phyloP scores from a whole-genome alignment of 768 basidiomycete species.

The Lactarius sp. region DNA sequence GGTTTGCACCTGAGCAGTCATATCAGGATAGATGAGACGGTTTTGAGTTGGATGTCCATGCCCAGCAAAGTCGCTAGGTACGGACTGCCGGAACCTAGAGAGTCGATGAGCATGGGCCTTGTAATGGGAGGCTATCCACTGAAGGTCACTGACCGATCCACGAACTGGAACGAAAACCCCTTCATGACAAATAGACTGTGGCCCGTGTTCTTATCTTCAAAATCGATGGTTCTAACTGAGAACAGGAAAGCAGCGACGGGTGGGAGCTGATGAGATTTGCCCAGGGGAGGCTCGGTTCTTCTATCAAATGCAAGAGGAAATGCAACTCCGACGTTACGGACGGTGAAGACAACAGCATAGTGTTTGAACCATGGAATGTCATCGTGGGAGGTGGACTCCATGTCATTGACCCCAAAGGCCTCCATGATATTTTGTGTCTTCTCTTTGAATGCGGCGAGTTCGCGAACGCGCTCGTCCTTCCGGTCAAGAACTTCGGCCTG shows the following conservation, averaged over 20 bases:
- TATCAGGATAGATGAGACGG: slow-evolving; percentile 71
- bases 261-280: slow-evolving; percentile 37
- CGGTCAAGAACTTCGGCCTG: slow-evolving; percentile 72
- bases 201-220: slow-evolving; percentile 69
- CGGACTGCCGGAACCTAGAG: slow-evolving; percentile 71
- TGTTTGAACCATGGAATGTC: slow-evolving; percentile 50
- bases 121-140: background rate
- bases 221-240: slow-evolving; percentile 70
- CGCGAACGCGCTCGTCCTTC: slow-evolving; percentile 67
- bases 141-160: slow-evolving; percentile 50
- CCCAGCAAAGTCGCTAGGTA: slow-evolving; percentile 63
- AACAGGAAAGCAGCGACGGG: slow-evolving; percentile 80
- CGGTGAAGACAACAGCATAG: slow-evolving; percentile 49
- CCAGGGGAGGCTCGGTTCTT: slow-evolving; percentile 47
- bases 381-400: slow-evolving; percentile 34
- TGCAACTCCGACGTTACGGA: slow-evolving; percentile 78
- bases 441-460: slow-evolving; percentile 79
- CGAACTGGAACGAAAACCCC: slow-evolving; percentile 80
- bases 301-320: slow-evolving; percentile 73
- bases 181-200: slow-evolving; percentile 71
- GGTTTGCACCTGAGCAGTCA: slow-evolving; percentile 69
- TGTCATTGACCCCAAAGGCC: slow-evolving; percentile 64
- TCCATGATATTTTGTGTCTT: slow-evolving; percentile 69
- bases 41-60: slow-evolving; percentile 66
- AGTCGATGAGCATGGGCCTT: slow-evolving; percentile 1